Evolutionary conservation across 768 basidiomycete species (phyloP), one percentile per base, ranked within the genome.

Genomic region (Mycena albidolilacea): DNA sequence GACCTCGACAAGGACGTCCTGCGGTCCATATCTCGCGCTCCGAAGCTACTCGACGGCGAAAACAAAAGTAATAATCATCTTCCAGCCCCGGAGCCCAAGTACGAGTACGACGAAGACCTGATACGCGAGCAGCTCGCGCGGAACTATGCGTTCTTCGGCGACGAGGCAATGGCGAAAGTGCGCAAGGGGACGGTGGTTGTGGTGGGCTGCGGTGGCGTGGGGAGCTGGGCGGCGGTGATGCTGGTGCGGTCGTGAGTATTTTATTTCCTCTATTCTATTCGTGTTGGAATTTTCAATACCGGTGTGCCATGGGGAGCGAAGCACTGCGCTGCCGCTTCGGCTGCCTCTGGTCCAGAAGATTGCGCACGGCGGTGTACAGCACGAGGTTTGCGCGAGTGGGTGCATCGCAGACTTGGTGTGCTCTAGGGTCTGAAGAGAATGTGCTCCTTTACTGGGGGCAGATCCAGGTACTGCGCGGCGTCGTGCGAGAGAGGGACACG

Each of bases 151-250:
- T 98, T 99, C 83, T 93, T 99, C 65, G 96, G 96, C 0, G 94
- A 97, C 41, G 94, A 96, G 44, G 90, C 90, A 50, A 97, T 98
- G 95, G 80, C 83, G 11, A 92, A 90, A 78, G 87, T 99, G 64
- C 87, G 98, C 64, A 79, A 85, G 10, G 90, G 91, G 14, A 89
- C 86, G 6, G 97, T 98, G 0, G 96, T 95, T 19, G 85, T 99
- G 21, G 92, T 99, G 4, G 98, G 98, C 7, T 96, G 97, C 75
- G 98, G 98, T 70, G 97, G 98, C 2, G 98, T 99, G 0, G 98
- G 98, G 0, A 97, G 95, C 79, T 97, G 96, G 95, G 94, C 92
- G 46, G 96, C 97, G 17, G 90, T 97, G 41, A 97, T 97, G 97
- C 90, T 96, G 37, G 92, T 91, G 57, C 85, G 97, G 80, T 97